Evolutionary conservation across 257 asterid genomes (phyloP).

Genomic region (Gentiana straminea): DNA sequence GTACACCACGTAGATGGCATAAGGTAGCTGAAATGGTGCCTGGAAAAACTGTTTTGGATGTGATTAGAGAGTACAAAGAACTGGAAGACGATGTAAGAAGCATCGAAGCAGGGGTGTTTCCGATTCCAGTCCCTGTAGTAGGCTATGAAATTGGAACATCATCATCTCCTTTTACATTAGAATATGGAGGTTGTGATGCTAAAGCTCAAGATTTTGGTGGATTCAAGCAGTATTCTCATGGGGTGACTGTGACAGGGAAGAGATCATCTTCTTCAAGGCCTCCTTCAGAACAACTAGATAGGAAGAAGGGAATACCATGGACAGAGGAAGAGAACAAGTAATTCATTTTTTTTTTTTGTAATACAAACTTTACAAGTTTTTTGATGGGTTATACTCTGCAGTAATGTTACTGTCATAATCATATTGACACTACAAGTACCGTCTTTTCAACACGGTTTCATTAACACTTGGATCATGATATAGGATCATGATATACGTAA

Average conservation of each 20-base stretch:
- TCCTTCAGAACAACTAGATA: constrained; percentile 42
- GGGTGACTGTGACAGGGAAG: constrained; percentile 30
- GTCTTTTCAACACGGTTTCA: too few relatives aligned
- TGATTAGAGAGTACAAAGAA: constrained; percentile 65
- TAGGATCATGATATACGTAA: too few relatives aligned
- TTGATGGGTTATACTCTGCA: too few relatives aligned
- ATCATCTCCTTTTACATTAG: constrained; percentile 60
- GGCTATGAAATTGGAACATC: constrained; percentile 25
- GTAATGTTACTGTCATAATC: too few relatives aligned
- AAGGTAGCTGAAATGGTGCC: constrained; percentile 90
- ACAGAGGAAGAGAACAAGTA: constrained; percentile 95
- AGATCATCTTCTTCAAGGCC: constrained; percentile 42
- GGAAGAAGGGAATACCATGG: constrained; percentile 97
- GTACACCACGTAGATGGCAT: constrained; percentile 84
- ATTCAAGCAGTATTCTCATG: constrained; percentile 28
- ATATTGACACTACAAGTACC: too few relatives aligned
- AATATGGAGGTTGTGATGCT: constrained; percentile 44
- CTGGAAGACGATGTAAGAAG: constrained; percentile 81
- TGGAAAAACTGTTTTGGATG: constrained; percentile 69
- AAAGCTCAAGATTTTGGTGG: constrained; percentile 29
- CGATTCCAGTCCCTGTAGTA: constrained; percentile 26
- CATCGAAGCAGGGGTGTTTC: constrained; percentile 82
- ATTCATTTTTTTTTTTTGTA: constrained; percentile 2
- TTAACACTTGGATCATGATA: too few relatives aligned
- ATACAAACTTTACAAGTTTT: too few relatives aligned